These are phyloP conservation scores for Phialocephala sp. DNA, from an alignment of 2,329 filamentous ascomycete species.

Conservation along the genomic window DNA sequence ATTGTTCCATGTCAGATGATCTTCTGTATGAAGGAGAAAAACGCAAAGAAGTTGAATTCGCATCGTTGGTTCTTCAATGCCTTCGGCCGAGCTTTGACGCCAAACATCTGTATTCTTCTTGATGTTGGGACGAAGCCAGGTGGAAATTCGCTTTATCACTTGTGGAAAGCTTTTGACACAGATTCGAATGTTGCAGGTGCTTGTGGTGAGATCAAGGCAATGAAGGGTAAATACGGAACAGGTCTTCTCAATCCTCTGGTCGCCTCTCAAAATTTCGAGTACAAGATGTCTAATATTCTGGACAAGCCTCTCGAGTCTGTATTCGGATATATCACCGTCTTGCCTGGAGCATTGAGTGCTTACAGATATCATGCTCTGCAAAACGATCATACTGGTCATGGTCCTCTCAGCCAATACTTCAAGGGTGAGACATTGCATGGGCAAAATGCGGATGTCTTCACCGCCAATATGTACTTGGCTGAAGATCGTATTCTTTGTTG, in stretches of 20 bases:
- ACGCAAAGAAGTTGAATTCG: slow-evolving; percentile 96
- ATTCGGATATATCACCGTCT: slow-evolving; percentile 96
- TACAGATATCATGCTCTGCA: slow-evolving; percentile 96
- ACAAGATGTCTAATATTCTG: slow-evolving; percentile 99
- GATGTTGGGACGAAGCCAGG: slow-evolving; percentile 96
- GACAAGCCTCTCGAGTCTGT: slow-evolving; percentile 97
- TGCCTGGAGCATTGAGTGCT: slow-evolving; percentile 92
- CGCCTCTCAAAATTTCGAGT: slow-evolving; percentile 98
- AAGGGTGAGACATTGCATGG: slow-evolving; percentile 98
- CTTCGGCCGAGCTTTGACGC: slow-evolving; percentile 88
- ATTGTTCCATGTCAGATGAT: slow-evolving; percentile 98
- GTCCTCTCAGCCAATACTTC: slow-evolving; percentile 97
- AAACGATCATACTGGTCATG: slow-evolving; percentile 94
- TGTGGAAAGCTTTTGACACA: slow-evolving; percentile 98
- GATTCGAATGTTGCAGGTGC: slow-evolving; percentile 97
- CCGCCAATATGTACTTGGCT: slow-evolving; percentile 93
- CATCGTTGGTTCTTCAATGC: slow-evolving; percentile 99
- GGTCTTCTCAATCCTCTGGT: slow-evolving; percentile 93
- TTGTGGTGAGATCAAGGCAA: slow-evolving; percentile 96
- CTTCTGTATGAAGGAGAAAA: slow-evolving; percentile 98
- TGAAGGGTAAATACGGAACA: slow-evolving; percentile 83
- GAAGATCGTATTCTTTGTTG: slow-evolving; percentile 91
- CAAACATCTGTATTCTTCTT: slow-evolving; percentile 94
- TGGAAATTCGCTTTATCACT: slow-evolving; percentile 88
- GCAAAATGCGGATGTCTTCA: slow-evolving; percentile 95